Base-by-base conservation (phyloP, 148 eudicot species). In the Spergularia bocconei region DNA sequence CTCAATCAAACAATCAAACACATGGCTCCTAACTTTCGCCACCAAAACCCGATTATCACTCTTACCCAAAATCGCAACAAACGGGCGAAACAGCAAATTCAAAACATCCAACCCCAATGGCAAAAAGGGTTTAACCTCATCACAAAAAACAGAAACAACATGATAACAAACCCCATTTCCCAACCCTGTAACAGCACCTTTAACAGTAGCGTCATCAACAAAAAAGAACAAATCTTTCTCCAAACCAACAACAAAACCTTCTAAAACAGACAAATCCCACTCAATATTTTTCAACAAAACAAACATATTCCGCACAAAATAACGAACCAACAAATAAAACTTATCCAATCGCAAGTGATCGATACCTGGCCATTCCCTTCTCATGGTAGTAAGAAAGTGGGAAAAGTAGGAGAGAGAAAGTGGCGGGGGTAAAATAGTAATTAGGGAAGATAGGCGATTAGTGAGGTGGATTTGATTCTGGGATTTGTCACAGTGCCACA, bases 281-380 rank as follows among this genome's bases (percentile, higher is more conserved):
- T 60, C 76, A 62, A 63, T 67, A 60, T 74, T 84, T 63, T 82
- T 87, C 79, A 94, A 21, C 87, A 85, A 67, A 59, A 68, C 76
- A 72, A 94, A 94, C 57, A 87, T 58, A 50, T 68, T 69, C 77
- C 79, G 76, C 11, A 94, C 44, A 72, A 94, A 94, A 56, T 85
- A 75, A 10, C 98, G 84, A 61, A 94, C 84, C 77, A 91, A 72
- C 70, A 94, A 82, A 69, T 91, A 93, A 60, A 91, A 94, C 79
- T 94, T 94, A 73, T 94, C 98, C 73, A 94, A 82, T 86, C 98
- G 87, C 72, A 88, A 76, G 17, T 79, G 78, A 62, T 94, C 98
- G 59, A 94, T 91, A 5, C 97, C 97, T n/a, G 88, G 50, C 98
- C 98, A 94, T 59, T 94, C 98, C 8, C 95, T 84, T 12, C 91